Base-by-base conservation (phyloP, 1,284 basidiomycete genomes). In the Ceratorhiza oryzae-sativae region DNA sequence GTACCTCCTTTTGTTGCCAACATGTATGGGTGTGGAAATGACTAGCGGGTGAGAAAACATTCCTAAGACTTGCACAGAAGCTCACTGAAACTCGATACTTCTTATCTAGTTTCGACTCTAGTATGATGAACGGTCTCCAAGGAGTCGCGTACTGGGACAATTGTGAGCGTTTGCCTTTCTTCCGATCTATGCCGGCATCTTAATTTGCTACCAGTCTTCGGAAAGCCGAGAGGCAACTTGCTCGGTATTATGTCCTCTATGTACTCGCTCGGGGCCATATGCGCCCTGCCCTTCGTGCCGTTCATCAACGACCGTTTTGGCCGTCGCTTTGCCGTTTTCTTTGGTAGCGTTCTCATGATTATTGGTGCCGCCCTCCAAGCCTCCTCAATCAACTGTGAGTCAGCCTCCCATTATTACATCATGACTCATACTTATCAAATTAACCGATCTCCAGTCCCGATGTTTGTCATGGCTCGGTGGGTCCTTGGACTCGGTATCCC, bases 1-100 rank as follows among this genome's bases (percentile, higher is more conserved):
- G 58, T 86, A 88, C 77, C 72, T 87, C 34, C 70, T 87, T 65
- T 81, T 88, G 77, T 80, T 87, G 74, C 86, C 86, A 34, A 86
- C 86, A 49, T 87, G 86, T 76, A 84, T 88, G 39, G 87, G 85
- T 25, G 86, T 87, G 15, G 86, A 88, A 76, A 86, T 87, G 84
- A 87, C 87, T 0, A 85, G 83, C 76, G 87, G 86, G 85, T 84
- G 72, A 74, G 84, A 79, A 23, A 48, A n/a, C 23, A 25, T 27
- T 42, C 30, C 9, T 55, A 56, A 48, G 2, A 20, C 15, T 49
- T n/a, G 41, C 23, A 70, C 18, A 34, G 45, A 13, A 1, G 27
- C n/a, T 65, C 8, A 48, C 39, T 59, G 20, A 65, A n/a, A 36
- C 20, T 39, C 36, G 13, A 39, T 39, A 6, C 8, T 39, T 39